phyloP scores from a whole-genome alignment of 2,329 filamentous ascomycete genomes.

The Fusarium sublunatum region DNA sequence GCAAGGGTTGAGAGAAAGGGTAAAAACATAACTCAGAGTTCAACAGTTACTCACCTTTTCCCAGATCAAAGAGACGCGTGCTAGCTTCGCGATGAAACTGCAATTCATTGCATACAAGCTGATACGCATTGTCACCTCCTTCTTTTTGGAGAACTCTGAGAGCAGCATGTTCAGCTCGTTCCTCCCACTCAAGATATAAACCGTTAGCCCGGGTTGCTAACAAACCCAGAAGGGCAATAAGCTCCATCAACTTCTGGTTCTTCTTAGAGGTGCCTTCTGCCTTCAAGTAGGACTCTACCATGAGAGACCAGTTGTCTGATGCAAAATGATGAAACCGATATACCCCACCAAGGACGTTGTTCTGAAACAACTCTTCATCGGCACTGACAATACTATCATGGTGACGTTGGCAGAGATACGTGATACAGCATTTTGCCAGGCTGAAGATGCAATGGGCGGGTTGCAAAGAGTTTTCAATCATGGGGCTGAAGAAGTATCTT shows the following conservation, averaged over 20 bases:
- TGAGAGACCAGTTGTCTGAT: background rate
- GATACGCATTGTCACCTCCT: background rate
- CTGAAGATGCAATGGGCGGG: background rate
- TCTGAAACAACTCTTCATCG: background rate
- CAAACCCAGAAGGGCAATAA: background rate
- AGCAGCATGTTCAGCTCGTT: fast-evolving
- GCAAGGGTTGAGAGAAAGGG: too few relatives aligned
- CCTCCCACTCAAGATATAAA: background rate
- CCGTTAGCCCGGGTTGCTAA: background rate
- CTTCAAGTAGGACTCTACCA: background rate
- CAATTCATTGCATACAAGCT: background rate
- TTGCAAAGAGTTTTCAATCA: background rate
- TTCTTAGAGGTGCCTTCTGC: background rate
- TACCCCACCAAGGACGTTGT: slow-evolving; percentile 1
- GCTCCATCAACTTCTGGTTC: background rate
- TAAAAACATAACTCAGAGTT: too few relatives aligned
- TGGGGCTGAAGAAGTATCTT: background rate
- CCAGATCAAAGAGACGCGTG: background rate
- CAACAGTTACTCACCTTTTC: background rate
- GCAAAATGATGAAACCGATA: slow-evolving; percentile 19
- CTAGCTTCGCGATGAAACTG: background rate
- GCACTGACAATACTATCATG: slow-evolving; percentile 1
- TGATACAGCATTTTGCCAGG: background rate
- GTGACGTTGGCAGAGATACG: background rate
- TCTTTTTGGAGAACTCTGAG: background rate